Conservation (phyloP, 2,329 filamentous ascomycete genomes). For the Fusarium chlamydosporum region DNA sequence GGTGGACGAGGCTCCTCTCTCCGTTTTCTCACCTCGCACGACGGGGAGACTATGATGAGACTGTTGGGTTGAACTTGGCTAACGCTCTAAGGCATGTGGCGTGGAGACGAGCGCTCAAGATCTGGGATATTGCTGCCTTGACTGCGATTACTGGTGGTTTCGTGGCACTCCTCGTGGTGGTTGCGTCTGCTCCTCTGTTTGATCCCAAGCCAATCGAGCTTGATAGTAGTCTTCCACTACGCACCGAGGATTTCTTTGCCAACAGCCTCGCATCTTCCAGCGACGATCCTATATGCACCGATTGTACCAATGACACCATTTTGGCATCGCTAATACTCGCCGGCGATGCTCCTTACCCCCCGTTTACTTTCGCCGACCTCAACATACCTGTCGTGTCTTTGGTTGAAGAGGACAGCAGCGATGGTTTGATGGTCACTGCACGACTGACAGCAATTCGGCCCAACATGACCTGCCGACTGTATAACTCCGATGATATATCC, state of each 20-base stretch:
- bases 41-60: constrained; percentile 50
- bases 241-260: constrained; percentile 52
- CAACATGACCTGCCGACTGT: constrained; percentile 49
- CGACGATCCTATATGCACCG: constrained; percentile 43
- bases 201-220: constrained; percentile 49
- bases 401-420: constrained; percentile 22
- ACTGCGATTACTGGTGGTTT: constrained; percentile 49
- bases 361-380: constrained; percentile 55
- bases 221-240: constrained; percentile 45
- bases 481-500: constrained; percentile 40
- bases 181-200: constrained; percentile 55
- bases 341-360: constrained; percentile 55
- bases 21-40: constrained; percentile 53
- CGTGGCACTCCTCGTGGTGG: constrained; percentile 52
- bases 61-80: constrained; percentile 53
- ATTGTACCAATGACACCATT: constrained; percentile 51
- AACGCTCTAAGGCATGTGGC: constrained; percentile 52
- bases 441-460: constrained; percentile 54
- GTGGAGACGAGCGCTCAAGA: constrained; percentile 48
- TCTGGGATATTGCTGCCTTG: constrained; percentile 50
- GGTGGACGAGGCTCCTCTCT: constrained; percentile 52
- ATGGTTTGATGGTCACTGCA: constrained; percentile 44
- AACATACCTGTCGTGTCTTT: constrained; percentile 49
- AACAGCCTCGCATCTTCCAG: constrained; percentile 47
- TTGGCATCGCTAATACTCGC: constrained; percentile 55